These are phyloP conservation scores for Auricularia sp. DNA, from an alignment of 768 basidiomycete species.

Conservation along the genomic window DNA sequence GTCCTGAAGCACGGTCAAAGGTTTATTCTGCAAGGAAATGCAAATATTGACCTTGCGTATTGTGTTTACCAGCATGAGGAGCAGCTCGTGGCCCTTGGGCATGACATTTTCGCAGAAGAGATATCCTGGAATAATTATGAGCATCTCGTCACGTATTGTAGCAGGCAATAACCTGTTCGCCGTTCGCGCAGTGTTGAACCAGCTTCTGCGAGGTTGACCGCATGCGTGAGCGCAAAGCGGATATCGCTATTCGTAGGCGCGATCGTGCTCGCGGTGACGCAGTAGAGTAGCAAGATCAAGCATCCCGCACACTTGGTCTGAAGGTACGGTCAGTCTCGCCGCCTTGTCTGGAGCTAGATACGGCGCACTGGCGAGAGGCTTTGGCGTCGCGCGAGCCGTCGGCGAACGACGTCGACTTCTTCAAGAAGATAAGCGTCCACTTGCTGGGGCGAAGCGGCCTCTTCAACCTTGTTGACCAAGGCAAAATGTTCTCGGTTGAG, in stretches of 20 bases:
- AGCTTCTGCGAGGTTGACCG: constrained; percentile 66
- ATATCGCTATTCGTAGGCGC: constrained; percentile 37
- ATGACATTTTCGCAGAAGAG: constrained; percentile 68
- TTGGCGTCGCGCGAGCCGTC: constrained; percentile 36
- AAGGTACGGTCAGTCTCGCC: not conserved
- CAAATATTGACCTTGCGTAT: constrained; percentile 50
- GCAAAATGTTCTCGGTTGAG: constrained; percentile 65
- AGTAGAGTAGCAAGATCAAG: constrained; percentile 63
- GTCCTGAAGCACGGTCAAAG: constrained; percentile 40
- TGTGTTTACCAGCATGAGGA: constrained; percentile 80
- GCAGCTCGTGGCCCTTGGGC: constrained; percentile 56
- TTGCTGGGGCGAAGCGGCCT: constrained; percentile 41
- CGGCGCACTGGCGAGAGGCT: constrained; percentile 45
- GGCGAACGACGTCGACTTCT: constrained; percentile 51
- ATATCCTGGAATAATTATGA: constrained; percentile 45
- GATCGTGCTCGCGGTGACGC: constrained; percentile 41
- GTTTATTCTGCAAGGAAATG: not conserved
- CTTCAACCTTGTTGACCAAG: constrained; percentile 65
- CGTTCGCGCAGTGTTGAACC: constrained; percentile 38
- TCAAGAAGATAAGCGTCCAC: constrained; percentile 51
- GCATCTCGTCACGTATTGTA: not conserved
- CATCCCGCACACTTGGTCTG: constrained; percentile 59
- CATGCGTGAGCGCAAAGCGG: constrained; percentile 66
- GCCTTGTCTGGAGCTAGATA: too few relatives aligned
- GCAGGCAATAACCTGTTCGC: constrained; percentile 54